Percentiles rank a stretch among this genome's conserved stretches.
These are phyloP conservation scores for Sporisorium iseilematis-ciliati DNA, from an alignment of 1,284 basidiomycete genomes.

Conservation along the genomic window DNA sequence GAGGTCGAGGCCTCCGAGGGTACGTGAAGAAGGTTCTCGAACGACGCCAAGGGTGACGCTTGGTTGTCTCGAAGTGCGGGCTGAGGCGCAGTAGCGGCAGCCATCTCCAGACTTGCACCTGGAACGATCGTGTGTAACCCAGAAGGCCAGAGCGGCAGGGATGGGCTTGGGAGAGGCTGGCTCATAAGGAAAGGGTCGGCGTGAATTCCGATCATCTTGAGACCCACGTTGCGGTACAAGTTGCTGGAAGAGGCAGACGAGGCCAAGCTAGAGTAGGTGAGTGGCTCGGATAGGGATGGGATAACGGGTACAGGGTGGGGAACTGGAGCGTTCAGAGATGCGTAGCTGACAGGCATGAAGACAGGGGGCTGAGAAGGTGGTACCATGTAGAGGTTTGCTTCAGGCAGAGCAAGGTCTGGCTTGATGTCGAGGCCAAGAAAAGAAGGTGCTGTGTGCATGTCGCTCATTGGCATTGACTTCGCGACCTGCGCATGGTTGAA, in stretches of 20 bases:
- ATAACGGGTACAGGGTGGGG: neutral
- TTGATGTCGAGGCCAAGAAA: conserved; percentile 6
- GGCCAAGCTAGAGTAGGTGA: conserved; percentile 26
- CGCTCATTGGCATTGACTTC: neutral
- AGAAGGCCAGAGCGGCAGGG: conserved; percentile 10
- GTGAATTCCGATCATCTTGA: conserved; percentile 36
- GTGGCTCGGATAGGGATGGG: conserved; percentile 8
- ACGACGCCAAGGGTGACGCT: neutral
- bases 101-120: neutral
- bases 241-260: conserved; percentile 3
- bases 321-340: conserved; percentile 2
- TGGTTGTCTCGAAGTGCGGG: neutral
- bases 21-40: conserved; percentile 25
- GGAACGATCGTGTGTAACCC: conserved; percentile 3
- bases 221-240: conserved; percentile 15
- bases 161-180: conserved; percentile 40
- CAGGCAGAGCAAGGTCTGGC: neutral
- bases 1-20: conserved; percentile 6
- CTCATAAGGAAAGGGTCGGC: conserved; percentile 45
- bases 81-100: neutral
- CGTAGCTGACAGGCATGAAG: conserved; percentile 14
- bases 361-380: neutral
- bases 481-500: conserved; percentile 8
- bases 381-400: conserved; percentile 6
- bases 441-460: neutral